Evolutionary conservation across 176 grass and related monocot species (phyloP), one percentile per base, ranked within the genome.

Genomic region (Urochloa ruziziensis): DNA sequence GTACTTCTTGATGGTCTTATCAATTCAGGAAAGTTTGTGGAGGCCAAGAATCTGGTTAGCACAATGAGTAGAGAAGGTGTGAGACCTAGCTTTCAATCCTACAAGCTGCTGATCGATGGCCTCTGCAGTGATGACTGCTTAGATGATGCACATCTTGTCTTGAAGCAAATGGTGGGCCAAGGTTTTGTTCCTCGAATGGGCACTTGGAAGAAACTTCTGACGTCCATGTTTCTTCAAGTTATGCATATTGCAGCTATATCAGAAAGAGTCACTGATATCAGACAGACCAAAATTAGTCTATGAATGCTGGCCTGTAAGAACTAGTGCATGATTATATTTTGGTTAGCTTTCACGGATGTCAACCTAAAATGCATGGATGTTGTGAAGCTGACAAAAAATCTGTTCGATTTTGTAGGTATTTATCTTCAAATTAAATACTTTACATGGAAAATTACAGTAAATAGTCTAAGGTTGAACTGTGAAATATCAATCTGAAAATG

Each of bases 141-240:
- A 57, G 85, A 88, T 76, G 81, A 86, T 74, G 96, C 89, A 13
- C 76, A 85, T 78, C 27, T 71, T 73, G 85, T 95, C 58, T 81
- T 95, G 87, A 91, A 90, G 72, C 82, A 86, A 79, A 94, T 94
- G 95, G 88, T 95, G 24, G 60, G 84, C 30, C 96, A 94, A 64
- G 91, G 89, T 79, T 95, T 98, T 80, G 80, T 90, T 79, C 96
- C 93, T 74, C 57, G 87, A 44, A 90, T 90, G 85, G 91, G 96
- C 36, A 95, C 91, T 18, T 98, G 96, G 96, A 85, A 30, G 62
- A 87, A 90, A 67, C 83, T 98, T 62, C 43, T 94, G 19, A 83
- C 69, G 83, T 90, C 74, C 24, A 67, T 91, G 29, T 80, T 73
- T 71, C 19, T 84, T 33, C 13, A 77, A 60, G 19, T 52, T 6